A percentile compares a stretch with the other conserved stretches of the same genome.
These are phyloP conservation scores for Aurifilum marmelostoma DNA, from an alignment of 2,329 filamentous ascomycete genomes.

Conservation along the genomic window DNA sequence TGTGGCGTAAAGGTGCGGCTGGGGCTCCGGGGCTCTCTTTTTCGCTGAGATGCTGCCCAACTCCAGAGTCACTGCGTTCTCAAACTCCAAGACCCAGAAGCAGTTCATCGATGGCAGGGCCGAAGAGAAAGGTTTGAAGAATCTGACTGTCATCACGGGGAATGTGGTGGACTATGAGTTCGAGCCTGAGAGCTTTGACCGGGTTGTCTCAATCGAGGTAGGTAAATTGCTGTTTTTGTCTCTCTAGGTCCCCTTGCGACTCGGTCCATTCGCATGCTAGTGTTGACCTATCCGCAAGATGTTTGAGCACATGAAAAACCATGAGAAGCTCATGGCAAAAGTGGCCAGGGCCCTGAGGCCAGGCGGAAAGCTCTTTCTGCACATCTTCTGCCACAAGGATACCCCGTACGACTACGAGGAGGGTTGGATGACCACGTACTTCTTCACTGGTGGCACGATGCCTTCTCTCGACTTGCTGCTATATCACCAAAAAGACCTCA, in stretches of 20 bases:
- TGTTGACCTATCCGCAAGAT: slow-evolving; percentile 45
- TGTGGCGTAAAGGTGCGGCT: slow-evolving; percentile 58
- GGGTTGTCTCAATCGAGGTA: slow-evolving; percentile 67
- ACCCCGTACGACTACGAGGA: slow-evolving; percentile 72
- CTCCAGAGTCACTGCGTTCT: slow-evolving; percentile 66
- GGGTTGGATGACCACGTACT: slow-evolving; percentile 75
- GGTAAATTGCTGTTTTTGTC: background rate
- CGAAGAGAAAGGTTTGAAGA: slow-evolving; percentile 57
- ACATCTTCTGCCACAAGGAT: slow-evolving; percentile 66
- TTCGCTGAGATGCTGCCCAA: slow-evolving; percentile 68
- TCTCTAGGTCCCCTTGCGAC: too few species aligned
- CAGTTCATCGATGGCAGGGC: slow-evolving; percentile 66
- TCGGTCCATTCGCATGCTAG: too few species aligned
- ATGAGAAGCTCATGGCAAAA: slow-evolving; percentile 68
- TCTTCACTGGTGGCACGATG: slow-evolving; percentile 77
- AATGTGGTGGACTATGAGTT: slow-evolving; percentile 71
- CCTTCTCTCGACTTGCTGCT: slow-evolving; percentile 67
- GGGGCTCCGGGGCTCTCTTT: slow-evolving; percentile 68
- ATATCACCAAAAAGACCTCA: slow-evolving; percentile 67
- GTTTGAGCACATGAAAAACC: slow-evolving; percentile 80
- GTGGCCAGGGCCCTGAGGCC: slow-evolving; percentile 61
- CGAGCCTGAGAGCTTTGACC: slow-evolving; percentile 59
- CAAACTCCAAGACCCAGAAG: slow-evolving; percentile 71
- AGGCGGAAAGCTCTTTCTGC: slow-evolving; percentile 69
- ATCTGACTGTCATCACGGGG: slow-evolving; percentile 67